Evolutionary conservation across 2,329 filamentous ascomycete species (phyloP), one percentile per base, ranked within the genome.

Genomic region (Fusarium sp.): DNA sequence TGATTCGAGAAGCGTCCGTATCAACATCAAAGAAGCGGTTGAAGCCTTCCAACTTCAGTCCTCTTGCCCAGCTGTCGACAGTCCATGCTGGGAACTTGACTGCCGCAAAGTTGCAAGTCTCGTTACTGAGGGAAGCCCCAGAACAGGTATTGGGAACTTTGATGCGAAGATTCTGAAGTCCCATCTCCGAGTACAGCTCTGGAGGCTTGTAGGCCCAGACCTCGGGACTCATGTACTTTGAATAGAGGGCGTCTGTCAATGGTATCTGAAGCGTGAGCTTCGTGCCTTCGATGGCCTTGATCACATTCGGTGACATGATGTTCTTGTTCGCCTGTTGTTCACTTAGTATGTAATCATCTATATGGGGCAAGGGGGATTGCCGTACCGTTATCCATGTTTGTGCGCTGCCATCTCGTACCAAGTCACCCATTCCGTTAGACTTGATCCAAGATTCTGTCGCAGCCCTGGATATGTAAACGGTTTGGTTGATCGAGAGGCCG

Each of bases 371-470:
- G 30, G 20, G 12, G 17, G 4, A 2, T 1, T 4, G 4, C 14
- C 61, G 25, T 54, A 78, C 76, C 33, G 32, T 47, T 50, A 78
- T 58, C 76, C 76, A 78, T 1, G 72, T 78, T 7, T 78, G 76
- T 2, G 37, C 32, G 1, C 4, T 9, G 1, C 40, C 68, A 37
- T 73, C 30, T 27, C 76, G 66, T 2, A 68, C 58, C 9, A 78
- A 43, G 4, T 58, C 11, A 2, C 17, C 17, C 76, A 78, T 78
- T 0, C 74, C 76, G 4, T 76, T 78, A 0, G 14, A 40, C 4
- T 8, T 20, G 1, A 78, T 63, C 76, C 76, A 78, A 2, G 38
- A 58, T 5, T 65, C 65, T 2, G 72, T 76, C 4, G 62, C 69
- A 1, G 35, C 50, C 6, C 74, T 66, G 2, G 65, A 30, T 17